Conservation (phyloP, 805 yeast genomes). For the Yarrowia keelungensis region DNA sequence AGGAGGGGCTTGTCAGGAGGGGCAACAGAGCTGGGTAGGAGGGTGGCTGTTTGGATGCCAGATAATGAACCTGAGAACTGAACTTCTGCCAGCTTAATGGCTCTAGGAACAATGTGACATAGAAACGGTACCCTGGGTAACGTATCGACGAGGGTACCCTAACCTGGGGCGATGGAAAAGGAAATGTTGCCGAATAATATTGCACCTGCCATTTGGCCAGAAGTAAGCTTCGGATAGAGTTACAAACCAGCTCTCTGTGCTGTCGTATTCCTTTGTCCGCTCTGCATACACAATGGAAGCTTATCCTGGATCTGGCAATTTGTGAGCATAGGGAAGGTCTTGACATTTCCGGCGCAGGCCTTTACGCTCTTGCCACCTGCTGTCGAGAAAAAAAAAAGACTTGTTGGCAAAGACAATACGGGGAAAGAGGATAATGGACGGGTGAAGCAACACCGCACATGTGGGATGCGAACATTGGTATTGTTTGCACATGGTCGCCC, state of each 20-base stretch:
- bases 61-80: too few species aligned
- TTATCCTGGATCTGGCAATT: slow-evolving; percentile 36
- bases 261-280: slow-evolving; percentile 10
- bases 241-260: not conserved
- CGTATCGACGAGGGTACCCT: not conserved
- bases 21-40: too few species aligned
- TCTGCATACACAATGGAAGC: slow-evolving; percentile 21
- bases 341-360: slow-evolving; percentile 23
- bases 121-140: too few species aligned
- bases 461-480: slow-evolving; percentile 18
- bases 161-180: not conserved
- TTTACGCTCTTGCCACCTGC: slow-evolving; percentile 10
- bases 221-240: not conserved
- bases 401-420: not conserved
- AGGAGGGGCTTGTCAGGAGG: not conserved
- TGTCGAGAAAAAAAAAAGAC: not conserved
- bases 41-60: too few species aligned
- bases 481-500: not conserved
- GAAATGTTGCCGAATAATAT: not conserved
- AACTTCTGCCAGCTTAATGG: too few species aligned
- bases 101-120: too few species aligned
- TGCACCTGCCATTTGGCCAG: slow-evolving; percentile 1
- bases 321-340: slow-evolving; percentile 7
- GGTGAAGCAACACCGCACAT: not conserved
- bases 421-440: not conserved